Conservation (phyloP, 106 monocot genomes). For the Ottelia alismoides region DNA sequence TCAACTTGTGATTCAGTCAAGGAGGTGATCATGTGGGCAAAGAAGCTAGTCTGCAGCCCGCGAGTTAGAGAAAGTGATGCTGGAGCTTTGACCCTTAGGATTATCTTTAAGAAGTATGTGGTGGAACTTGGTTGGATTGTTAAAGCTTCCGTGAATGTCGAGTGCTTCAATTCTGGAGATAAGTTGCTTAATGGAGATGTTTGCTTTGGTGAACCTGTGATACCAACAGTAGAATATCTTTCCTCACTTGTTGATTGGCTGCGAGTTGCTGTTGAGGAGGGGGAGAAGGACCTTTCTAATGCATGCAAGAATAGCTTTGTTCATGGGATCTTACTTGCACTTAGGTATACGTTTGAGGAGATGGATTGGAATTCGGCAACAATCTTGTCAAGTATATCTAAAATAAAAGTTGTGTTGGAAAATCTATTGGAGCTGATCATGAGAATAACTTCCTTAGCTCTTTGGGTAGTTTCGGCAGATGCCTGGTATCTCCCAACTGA, state of each 20-base stretch:
- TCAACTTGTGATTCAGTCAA: conserved; percentile 34
- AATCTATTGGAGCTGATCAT: conserved; percentile 69
- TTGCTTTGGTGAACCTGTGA: conserved; percentile 2
- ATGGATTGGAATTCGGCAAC: conserved; percentile 70
- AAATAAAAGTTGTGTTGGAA: conserved; percentile 50
- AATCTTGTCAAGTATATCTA: conserved; percentile 32
- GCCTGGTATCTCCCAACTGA: conserved; percentile 79
- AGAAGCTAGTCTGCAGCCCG: conserved; percentile 76
- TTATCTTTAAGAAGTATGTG: conserved; percentile 89
- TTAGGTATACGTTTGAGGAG: conserved; percentile 96
- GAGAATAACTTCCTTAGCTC: conserved; percentile 74
- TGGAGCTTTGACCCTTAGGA: conserved; percentile 79
- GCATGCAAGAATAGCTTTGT: conserved; percentile 91
- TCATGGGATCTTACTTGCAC: conserved; percentile 89
- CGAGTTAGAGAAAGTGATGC: conserved; percentile 99
- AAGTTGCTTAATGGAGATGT: conserved; percentile 13
- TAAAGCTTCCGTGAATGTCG: conserved; percentile 22
- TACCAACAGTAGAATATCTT: conserved; percentile 57
- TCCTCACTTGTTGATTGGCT: conserved; percentile 78
- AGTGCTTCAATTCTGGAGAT: conserved; percentile 11
- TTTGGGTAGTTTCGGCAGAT: conserved; percentile 96
- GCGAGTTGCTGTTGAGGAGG: conserved; percentile 48
- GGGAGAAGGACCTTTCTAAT: conserved; percentile 73
- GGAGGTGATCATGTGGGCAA: conserved; percentile 70
- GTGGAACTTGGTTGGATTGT: conserved; percentile 64